Evolutionary conservation across 2,329 filamentous ascomycete species (phyloP), one percentile per base, ranked within the genome.

Genomic region (Nothophaeocryptopus gaeumannii): DNA sequence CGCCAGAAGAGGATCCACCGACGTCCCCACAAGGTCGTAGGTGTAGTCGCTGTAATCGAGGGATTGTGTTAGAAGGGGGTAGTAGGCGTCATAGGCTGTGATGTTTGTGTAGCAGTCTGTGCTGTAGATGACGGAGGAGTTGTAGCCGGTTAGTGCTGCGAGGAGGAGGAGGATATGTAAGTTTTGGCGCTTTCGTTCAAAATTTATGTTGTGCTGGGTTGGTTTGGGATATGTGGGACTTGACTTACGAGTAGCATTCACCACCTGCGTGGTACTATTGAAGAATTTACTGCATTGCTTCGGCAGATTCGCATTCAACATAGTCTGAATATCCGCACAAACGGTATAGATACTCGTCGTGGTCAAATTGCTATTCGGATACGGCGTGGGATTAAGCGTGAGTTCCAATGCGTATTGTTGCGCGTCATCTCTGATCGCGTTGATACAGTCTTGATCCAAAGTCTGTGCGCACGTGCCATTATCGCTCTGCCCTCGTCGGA

Each of bases 381-480:
- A n/a, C 13, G 39, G 39, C 16, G 34, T 31, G 13, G 39, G 45
- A 14, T 35, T 45, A 5, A 41, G 35, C 5, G 37, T 45, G 2
- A 53, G 35, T 12, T 20, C 8, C 11, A 41, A 10, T 4, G 50
- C 50, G 31, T 30, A 42, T 2, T 32, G 12, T 20, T 45, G 26
- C 16, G 45, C 50, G 5, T 20, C 29, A 12, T 14, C 14, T 13
- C 40, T 40, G 12, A 54, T 38, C n/a, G 34, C 51, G 11, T 38
- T 16, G 13, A 54, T 43, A 31, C 53, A 55, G 13, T 33, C 16
- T 16, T 46, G 16, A 39, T 55, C 48, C 11, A 55, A 32, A 13
- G 40, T 49, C 14, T 29, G n/a, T 14, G n/a, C 12, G 34, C 53
- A 55, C 14, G 39, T 38, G 12, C 53, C 53, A 41, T 46, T 52